Base-by-base conservation (phyloP, 2,329 filamentous ascomycete species). In the Colletotrichum scovillei region DNA sequence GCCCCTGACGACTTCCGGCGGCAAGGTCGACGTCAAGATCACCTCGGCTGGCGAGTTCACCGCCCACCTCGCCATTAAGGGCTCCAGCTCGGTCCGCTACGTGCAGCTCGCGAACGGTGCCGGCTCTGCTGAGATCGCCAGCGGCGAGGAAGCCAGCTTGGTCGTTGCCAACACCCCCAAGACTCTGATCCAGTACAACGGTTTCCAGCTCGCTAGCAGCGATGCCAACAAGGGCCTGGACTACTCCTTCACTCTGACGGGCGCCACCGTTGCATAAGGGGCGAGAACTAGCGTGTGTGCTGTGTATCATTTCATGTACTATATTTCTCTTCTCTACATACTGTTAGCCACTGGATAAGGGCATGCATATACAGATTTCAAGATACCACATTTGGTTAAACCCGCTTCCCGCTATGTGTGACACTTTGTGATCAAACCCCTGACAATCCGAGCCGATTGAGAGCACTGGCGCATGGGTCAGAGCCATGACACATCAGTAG, bases 131-230 rank as follows among this genome's bases (percentile, higher is more conserved):
- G 72, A 73, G 1, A 73, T 87, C 8, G 79, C 78, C 14, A 75
- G 74, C n/a, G 82, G 81, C 0, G 70, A 88, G 74, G 82, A 87
- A 77, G 82, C 80, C 8, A 85, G 78, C 53, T 78, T 88, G 46
- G 83, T 88, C 9, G 81, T 88, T 53, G 87, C 81, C 16, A 88
- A 88, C 74, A 87, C 87, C 3, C 86, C 87, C 8, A 78, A 79
- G 8, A 73, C 79, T 60, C 79, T 86, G 28, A 79, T 86, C 30
- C 77, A 83, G 60, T 88, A 86, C 73, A 85, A 88, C 75, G 81
- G 84, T 3, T 86, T 85, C 69, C 72, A 80, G 38, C 76, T 85
- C 24, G 70, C 55, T n/a, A 80, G 75, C 2, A 78, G 78, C 3
- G 84, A 82, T 26, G 83, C 82, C 0, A 82, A 77, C 30, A 77